Evolutionary conservation across 2,329 filamentous ascomycete genomes (phyloP), one percentile per base, ranked within the genome.

Genomic region (Pseudopithomyces chartarum): DNA sequence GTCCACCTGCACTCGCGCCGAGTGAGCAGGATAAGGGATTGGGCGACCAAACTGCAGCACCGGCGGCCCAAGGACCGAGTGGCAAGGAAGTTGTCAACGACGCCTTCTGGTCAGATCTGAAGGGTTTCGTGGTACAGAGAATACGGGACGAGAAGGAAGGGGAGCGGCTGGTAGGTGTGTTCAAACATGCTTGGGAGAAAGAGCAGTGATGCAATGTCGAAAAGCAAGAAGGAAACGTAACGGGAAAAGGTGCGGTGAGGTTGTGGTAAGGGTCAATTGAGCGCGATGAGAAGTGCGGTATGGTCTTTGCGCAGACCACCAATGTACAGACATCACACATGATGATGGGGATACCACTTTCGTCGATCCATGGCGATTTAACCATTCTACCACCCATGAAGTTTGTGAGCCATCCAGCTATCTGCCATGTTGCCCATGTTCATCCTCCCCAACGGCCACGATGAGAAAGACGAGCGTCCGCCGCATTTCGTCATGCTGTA

Each of bases 71-170:
- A 52, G 81, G 84, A 2, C 75, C 81, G n/a, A 86, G 84, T 63
- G 84, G 84, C 33, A 78, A 77, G 52, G 84, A 85, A 26, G 83
- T 89, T 19, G 71, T 96, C 61, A 79, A 85, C 69, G 89, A 86
- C 12, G 85, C 89, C 54, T 99, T 99, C 72, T 99, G 95, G 95
- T 78, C 78, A 8, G 95, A 98, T 79, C 76, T 99, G 61, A 87
- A 87, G 70, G 90, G 85, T 0, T 98, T 94, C 76, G 73, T 99
- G 73, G 79, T 87, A 69, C 90, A 93, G 79, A 85, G 91, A 73
- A 78, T 97, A 66, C 87, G 89, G 76, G 90, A 96, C 71, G 87
- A 82, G 50, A 73, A 72, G 2, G 82, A 85, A 69, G 90, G 89
- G 0, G 85, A 85, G 63, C 84, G 87, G 66, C 74, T 94, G 67